A percentile compares a stretch with the other conserved stretches of the same genome.
Evolutionary conservation across 768 basidiomycete species (phyloP).

Genomic region (Suillus weaverae): DNA sequence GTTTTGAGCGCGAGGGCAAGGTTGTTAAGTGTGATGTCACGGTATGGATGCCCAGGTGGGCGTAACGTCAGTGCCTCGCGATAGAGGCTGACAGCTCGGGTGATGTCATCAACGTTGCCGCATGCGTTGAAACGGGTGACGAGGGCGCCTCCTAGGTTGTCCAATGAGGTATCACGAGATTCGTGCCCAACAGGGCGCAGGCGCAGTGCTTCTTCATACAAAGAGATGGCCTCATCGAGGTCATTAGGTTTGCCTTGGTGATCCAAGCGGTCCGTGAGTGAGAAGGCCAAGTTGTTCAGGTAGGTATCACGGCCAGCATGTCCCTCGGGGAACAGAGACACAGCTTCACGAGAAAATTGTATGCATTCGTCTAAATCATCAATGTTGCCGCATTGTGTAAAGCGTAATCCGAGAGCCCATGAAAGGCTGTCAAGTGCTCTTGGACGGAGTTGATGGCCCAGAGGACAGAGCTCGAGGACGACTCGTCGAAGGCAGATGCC

Average conservation of each 20-base stretch:
- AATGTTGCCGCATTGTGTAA: background rate
- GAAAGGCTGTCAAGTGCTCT: background rate
- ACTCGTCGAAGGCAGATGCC: background rate
- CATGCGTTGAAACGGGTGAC: slow-evolving; percentile 11
- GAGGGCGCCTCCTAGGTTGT: slow-evolving; percentile 19
- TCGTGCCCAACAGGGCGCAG: background rate
- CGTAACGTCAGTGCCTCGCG: slow-evolving; percentile 8
- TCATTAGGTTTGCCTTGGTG: slow-evolving; percentile 3
- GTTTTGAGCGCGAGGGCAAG: slow-evolving; percentile 14
- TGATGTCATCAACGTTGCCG: slow-evolving; percentile 16
- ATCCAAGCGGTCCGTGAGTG: slow-evolving; percentile 11
- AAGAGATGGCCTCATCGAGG: background rate
- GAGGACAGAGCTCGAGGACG: background rate
- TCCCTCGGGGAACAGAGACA: slow-evolving; percentile 12
- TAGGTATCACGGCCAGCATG: slow-evolving; percentile 6
- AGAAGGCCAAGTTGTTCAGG: slow-evolving; percentile 15
- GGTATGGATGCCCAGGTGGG: slow-evolving; percentile 8
- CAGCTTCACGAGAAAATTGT: background rate
- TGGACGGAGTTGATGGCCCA: background rate
- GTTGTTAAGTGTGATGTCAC: slow-evolving; percentile 10
- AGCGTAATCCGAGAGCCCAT: slow-evolving; percentile 3
- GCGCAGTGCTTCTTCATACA: background rate
- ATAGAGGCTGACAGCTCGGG: slow-evolving; percentile 9
- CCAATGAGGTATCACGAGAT: slow-evolving; percentile 9
- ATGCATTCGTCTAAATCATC: slow-evolving; percentile 15